Base-by-base conservation (phyloP, 208 protist species). In the Balamuthia mandrillaris region DNA sequence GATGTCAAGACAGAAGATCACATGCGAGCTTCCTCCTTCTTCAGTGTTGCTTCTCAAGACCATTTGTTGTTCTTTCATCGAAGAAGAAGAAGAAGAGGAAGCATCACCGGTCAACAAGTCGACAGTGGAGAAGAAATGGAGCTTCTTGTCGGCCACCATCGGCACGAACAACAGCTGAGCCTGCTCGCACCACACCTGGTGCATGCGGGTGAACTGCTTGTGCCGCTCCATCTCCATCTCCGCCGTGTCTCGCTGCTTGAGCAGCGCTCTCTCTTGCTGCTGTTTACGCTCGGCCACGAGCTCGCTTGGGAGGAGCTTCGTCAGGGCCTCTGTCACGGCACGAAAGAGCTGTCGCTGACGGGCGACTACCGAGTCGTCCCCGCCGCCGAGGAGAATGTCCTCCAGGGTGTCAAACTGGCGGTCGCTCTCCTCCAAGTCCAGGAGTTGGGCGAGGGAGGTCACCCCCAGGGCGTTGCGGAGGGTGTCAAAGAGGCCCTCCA, bases 1-100 rank as follows among this genome's bases (percentile, higher is more conserved):
- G 27, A 85, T 63, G 54, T 85, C 81, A n/a, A 85, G 60, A 24
- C 18, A 85, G 29, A 85, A 52, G 21, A 85, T 35, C 58, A 85
- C 14, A 12, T 81, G 81, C n/a, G n/a, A n/a, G 14, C 18, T 24
- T 56, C 49, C 49, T 24, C 49, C 49, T 18, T 56, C n/a, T 18
- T 18, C n/a, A 24, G 49, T 56, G 18, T n/a, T 56, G 49, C 49
- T n/a, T n/a, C n/a, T n/a, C n/a, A n/a, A n/a, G n/a, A n/a, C n/a
- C n/a, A n/a, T n/a, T n/a, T n/a, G n/a, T n/a, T n/a, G n/a, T n/a
- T n/a, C n/a, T n/a, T n/a, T n/a, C n/a, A n/a, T n/a, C n/a, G n/a
- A n/a, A n/a, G n/a, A n/a, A n/a, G n/a, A n/a, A n/a, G n/a, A n/a
- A n/a, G n/a, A n/a, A n/a, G n/a, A n/a, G 16, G 60, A 18, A 18